Evolutionary conservation across 768 basidiomycete species (phyloP).

Genomic region (Tremella fuciformis): DNA sequence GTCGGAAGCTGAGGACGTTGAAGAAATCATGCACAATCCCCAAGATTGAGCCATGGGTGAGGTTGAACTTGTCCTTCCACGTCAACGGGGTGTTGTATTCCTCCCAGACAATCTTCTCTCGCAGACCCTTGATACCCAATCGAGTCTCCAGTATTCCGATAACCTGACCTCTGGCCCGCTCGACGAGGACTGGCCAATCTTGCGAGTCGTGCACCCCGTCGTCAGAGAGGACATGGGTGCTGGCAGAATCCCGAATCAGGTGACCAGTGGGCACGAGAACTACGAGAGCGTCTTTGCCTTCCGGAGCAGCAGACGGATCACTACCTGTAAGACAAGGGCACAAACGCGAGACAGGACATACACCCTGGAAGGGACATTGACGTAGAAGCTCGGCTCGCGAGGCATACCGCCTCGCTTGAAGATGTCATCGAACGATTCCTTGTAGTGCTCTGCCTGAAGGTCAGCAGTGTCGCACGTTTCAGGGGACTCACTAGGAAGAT

Average conservation of each 20-base stretch:
- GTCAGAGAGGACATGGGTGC: conserved; percentile 21
- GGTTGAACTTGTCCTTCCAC: conserved; percentile 55
- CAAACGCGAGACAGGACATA: conserved; percentile 18
- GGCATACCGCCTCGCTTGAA: conserved; percentile 54
- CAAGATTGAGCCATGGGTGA: conserved; percentile 55
- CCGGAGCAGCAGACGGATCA: conserved; percentile 54
- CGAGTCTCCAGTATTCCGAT: conserved; percentile 45
- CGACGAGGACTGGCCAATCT: conserved; percentile 49
- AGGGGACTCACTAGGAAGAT: conserved; percentile 51
- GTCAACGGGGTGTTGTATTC: conserved; percentile 53
- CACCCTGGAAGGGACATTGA: conserved; percentile 54
- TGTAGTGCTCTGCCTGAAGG: conserved; percentile 53
- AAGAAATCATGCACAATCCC: conserved; percentile 54
- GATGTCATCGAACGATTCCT: conserved; percentile 55
- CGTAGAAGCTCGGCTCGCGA: conserved; percentile 55
- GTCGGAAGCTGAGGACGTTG: conserved; percentile 52
- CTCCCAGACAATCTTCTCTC: conserved; percentile 52
- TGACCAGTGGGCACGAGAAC: conserved; percentile 54
- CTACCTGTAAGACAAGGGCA: conserved; percentile 20
- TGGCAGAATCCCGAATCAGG: conserved; percentile 32
- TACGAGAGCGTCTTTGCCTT: conserved; percentile 53
- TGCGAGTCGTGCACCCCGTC: conserved; percentile 22
- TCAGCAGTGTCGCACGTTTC: conserved; percentile 5
- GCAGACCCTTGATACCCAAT: conserved; percentile 46
- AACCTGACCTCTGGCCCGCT: conserved; percentile 47